Percentiles rank a stretch among this genome's conserved stretches.
Evolutionary conservation across 2,329 filamentous ascomycete genomes (phyloP).

Genomic region (Fusarium austroafricanum): DNA sequence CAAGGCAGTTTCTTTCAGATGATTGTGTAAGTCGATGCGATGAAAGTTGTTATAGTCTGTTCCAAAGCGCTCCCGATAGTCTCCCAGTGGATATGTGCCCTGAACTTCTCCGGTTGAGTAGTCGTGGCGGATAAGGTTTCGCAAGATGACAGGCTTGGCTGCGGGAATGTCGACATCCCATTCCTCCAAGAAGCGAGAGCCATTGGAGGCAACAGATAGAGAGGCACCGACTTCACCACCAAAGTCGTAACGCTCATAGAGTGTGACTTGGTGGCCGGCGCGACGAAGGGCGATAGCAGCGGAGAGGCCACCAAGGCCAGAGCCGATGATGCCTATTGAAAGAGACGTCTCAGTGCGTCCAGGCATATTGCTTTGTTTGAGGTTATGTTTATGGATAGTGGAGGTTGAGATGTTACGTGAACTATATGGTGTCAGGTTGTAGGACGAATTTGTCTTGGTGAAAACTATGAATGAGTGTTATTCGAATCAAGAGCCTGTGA

Average conservation of each 20-base stretch:
- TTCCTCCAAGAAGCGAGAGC: constrained; percentile 70
- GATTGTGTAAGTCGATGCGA: constrained; percentile 17
- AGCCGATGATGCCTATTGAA: constrained; percentile 49
- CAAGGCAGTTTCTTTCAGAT: constrained; percentile 9
- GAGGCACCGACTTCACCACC: constrained; percentile 72
- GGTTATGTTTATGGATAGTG: rapidly evolving
- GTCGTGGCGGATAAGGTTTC: constrained; percentile 22
- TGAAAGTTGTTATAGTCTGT: constrained; percentile 26
- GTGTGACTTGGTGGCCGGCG: constrained; percentile 60
- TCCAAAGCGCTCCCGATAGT: constrained; percentile 15
- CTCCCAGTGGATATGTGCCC: constrained; percentile 16
- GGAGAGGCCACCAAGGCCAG: constrained; percentile 64
- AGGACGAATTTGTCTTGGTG: too few relatives aligned
- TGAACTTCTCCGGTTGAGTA: constrained; percentile 10
- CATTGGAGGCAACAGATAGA: constrained; percentile 71
- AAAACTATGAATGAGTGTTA: not conserved
- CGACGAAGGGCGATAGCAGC: constrained; percentile 65
- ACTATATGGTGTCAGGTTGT: not conserved
- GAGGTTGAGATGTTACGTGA: too few relatives aligned
- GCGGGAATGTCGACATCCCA: constrained; percentile 58
- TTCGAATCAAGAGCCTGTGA: not conserved
- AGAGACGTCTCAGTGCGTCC: constrained; percentile 17
- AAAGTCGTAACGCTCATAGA: constrained; percentile 69
- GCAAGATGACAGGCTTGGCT: constrained; percentile 10
- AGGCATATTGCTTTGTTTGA: not conserved